phyloP scores from a whole-genome alignment of 1,284 basidiomycete genomes.

The Pyrrhoderma noxium region DNA sequence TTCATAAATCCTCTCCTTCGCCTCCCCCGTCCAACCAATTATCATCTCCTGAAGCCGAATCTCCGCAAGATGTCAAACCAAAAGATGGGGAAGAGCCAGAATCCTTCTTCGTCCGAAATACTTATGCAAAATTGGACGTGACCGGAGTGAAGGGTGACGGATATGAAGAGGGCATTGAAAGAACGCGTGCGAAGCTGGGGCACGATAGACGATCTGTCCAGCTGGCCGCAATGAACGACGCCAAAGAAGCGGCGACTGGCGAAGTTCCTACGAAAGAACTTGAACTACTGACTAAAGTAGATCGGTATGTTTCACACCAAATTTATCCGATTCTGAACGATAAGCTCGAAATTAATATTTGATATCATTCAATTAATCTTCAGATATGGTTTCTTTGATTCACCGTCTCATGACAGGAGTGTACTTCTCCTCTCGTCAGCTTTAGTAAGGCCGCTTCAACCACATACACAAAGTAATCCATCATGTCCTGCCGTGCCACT shows the following conservation, averaged over 20 bases:
- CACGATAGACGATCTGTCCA: conserved; percentile 41
- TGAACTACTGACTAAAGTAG: conserved; percentile 61
- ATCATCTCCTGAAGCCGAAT: no score
- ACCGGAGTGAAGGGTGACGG: conserved; percentile 88
- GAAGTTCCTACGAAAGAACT: conserved; percentile 60
- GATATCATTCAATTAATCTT: conserved; percentile 10
- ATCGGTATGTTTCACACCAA: conserved; percentile 51
- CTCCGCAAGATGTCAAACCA: conserved; percentile 25
- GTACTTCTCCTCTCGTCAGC: conserved; percentile 59
- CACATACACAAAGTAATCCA: conserved; percentile 23
- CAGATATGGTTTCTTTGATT: conserved; percentile 82
- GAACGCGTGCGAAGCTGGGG: conserved; percentile 70
- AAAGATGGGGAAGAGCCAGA: conserved; percentile 79
- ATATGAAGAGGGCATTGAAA: conserved; percentile 84
- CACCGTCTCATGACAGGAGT: conserved; percentile 71
- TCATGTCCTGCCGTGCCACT: conserved; percentile 29
- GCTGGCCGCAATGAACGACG: conserved; percentile 48
- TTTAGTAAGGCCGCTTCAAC: conserved; percentile 52
- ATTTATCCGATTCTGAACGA: not conserved
- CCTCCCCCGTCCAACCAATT: conserved; percentile 23
- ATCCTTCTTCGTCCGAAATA: conserved; percentile 80
- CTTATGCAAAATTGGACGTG: conserved; percentile 80
- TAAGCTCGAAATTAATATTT: not conserved
- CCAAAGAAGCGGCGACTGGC: conserved; percentile 48
- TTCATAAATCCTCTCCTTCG: conserved; percentile 26